These are phyloP conservation scores for Cicer arietinum DNA, from an alignment of 306 rosid genomes.

Conservation along the genomic window DNA sequence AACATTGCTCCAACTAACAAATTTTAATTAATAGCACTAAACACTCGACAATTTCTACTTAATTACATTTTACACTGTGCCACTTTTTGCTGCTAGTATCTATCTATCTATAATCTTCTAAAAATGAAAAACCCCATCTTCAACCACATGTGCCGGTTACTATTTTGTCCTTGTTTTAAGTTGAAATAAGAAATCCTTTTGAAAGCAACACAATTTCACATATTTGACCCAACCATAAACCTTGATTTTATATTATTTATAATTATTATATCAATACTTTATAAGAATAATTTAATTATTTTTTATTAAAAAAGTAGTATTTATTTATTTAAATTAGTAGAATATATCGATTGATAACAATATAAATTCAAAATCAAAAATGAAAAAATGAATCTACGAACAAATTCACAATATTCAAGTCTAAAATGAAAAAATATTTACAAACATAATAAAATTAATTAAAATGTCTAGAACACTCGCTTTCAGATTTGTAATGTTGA, in stretches of 20 bases:
- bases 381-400: too few relatives aligned
- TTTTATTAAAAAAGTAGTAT: too few relatives aligned
- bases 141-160: neutral
- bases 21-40: neutral
- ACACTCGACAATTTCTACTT: slow-evolving; percentile 11
- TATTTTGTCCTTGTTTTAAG: slow-evolving; percentile 9
- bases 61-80: neutral
- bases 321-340: too few relatives aligned
- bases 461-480: too few relatives aligned
- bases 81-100: neutral
- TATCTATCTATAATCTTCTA: neutral
- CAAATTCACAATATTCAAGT: too few relatives aligned
- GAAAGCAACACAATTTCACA: slow-evolving; percentile 47
- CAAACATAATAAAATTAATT: too few relatives aligned
- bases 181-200: slow-evolving; percentile 35
- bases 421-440: too few relatives aligned
- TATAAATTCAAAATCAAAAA: too few relatives aligned
- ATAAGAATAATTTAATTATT: too few relatives aligned
- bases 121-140: neutral
- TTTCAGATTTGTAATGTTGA: too few relatives aligned
- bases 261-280: too few relatives aligned
- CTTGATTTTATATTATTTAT: neutral
- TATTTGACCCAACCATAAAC: slow-evolving; percentile 48
- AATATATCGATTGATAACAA: too few relatives aligned
- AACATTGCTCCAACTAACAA: slow-evolving; percentile 34